Conservation (phyloP, 345 rosid genomes). For the Fremontodendron californicum region DNA sequence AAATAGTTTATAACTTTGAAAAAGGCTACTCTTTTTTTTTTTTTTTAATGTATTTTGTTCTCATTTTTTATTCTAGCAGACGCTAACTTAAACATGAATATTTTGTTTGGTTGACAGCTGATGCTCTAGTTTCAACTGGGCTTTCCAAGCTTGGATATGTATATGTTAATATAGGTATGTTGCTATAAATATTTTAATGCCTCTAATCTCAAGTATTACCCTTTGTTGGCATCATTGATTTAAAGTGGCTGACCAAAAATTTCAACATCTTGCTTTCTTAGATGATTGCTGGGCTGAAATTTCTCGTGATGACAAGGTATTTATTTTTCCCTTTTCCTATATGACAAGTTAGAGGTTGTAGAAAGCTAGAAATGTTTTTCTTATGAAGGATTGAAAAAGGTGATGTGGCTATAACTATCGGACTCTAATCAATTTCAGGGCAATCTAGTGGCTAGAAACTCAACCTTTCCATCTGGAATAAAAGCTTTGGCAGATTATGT, state of each 20-base stretch:
- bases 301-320: conserved; percentile 65
- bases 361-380: not conserved
- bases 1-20: not conserved
- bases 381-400: not conserved
- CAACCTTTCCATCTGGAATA: conserved; percentile 81
- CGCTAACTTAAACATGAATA: not conserved
- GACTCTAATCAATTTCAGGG: conserved; percentile 44
- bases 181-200: not conserved
- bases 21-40: too few relatives aligned
- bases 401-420: not conserved
- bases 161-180: conserved; percentile 75
- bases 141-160: conserved; percentile 72
- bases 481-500: conserved; percentile 78
- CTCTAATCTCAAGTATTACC: not conserved
- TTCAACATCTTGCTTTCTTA: conserved; percentile 23
- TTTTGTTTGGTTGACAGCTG: conserved; percentile 41
- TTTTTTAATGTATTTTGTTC: not conserved
- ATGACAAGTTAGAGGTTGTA: not conserved
- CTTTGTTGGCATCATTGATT: not conserved
- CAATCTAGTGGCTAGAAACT: conserved; percentile 47
- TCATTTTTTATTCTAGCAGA: not conserved
- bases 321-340: conserved; percentile 21
- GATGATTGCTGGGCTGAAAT: conserved; percentile 98
- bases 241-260: not conserved
- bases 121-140: conserved; percentile 75